phyloP scores from a whole-genome alignment of 192 early-diverging fungal genomes.

The Backusella morwellensis region DNA sequence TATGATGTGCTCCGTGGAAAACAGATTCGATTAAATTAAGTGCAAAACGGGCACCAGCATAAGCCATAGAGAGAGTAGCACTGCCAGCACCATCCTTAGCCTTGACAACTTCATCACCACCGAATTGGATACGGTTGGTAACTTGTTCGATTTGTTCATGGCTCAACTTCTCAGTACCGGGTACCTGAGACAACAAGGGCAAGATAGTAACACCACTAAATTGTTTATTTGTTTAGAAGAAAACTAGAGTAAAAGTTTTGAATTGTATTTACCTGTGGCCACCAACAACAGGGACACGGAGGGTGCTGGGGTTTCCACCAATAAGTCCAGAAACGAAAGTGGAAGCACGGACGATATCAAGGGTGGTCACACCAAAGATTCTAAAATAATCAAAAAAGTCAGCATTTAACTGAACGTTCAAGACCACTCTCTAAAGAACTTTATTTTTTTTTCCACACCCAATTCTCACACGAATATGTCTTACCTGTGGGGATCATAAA shows the following conservation, averaged over 20 bases:
- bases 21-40: slow-evolving; percentile 82
- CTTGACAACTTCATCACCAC: slow-evolving; percentile 98
- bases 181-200: slow-evolving; percentile 79
- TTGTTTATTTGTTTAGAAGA: too few relatives aligned
- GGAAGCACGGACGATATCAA: slow-evolving; percentile 93
- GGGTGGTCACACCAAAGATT: slow-evolving; percentile 92
- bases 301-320: slow-evolving; percentile 62
- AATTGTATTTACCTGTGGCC: slow-evolving; percentile 57
- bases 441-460: background rate
- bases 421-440: background rate
- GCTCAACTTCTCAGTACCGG: slow-evolving; percentile 65
- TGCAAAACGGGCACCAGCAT: slow-evolving; percentile 83
- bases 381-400: slow-evolving; percentile 10
- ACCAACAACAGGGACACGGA: slow-evolving; percentile 83
- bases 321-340: slow-evolving; percentile 85
- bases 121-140: slow-evolving; percentile 96
- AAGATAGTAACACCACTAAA: slow-evolving; percentile 90
- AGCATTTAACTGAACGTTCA: background rate
- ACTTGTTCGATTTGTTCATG: slow-evolving; percentile 81
- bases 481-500: slow-evolving; percentile 77
- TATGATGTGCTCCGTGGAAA: slow-evolving; percentile 60
- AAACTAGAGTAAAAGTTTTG: too few relatives aligned
- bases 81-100: slow-evolving; percentile 93
- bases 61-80: slow-evolving; percentile 88
- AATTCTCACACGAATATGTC: slow-evolving; percentile 3